Conservation (phyloP, 1,139 yeast species). For the Yamadazyma sp. region DNA sequence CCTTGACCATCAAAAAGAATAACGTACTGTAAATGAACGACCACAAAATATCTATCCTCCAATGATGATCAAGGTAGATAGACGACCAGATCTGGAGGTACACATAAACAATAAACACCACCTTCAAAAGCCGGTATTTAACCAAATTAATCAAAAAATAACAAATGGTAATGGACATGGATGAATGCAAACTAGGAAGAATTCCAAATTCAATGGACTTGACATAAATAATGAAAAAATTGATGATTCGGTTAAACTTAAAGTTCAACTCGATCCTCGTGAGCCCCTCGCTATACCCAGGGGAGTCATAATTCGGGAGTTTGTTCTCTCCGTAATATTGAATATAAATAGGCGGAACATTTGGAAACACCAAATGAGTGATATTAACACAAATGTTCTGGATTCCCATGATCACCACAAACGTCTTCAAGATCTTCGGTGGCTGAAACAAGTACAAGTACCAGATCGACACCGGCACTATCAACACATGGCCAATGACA, state of each 20-base stretch:
- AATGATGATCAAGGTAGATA: slow-evolving; percentile 71
- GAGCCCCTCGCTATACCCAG: slow-evolving; percentile 71
- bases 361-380: slow-evolving; percentile 62
- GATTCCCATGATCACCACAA: slow-evolving; percentile 52
- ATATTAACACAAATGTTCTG: slow-evolving; percentile 61
- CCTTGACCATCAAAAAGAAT: slow-evolving; percentile 21
- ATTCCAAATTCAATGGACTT: slow-evolving; percentile 75
- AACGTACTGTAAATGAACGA: slow-evolving; percentile 28
- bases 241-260: slow-evolving; percentile 53
- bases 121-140: slow-evolving; percentile 36
- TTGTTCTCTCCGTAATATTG: slow-evolving; percentile 57
- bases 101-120: slow-evolving; percentile 38
- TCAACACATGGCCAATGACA: slow-evolving; percentile 58
- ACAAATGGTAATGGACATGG: slow-evolving; percentile 58
- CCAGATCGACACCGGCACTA: slow-evolving; percentile 61
- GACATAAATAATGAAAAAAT: slow-evolving; percentile 62
- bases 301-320: slow-evolving; percentile 55
- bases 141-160: slow-evolving; percentile 45
- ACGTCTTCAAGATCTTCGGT: slow-evolving; percentile 56
- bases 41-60: slow-evolving; percentile 57
- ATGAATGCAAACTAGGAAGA: slow-evolving; percentile 65
- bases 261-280: slow-evolving; percentile 61
- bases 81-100: slow-evolving; percentile 73
- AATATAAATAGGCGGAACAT: slow-evolving; percentile 74
- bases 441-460: slow-evolving; percentile 68